phyloP scores from a whole-genome alignment of 139 green algal species.

The Yamagishiella unicocca region DNA sequence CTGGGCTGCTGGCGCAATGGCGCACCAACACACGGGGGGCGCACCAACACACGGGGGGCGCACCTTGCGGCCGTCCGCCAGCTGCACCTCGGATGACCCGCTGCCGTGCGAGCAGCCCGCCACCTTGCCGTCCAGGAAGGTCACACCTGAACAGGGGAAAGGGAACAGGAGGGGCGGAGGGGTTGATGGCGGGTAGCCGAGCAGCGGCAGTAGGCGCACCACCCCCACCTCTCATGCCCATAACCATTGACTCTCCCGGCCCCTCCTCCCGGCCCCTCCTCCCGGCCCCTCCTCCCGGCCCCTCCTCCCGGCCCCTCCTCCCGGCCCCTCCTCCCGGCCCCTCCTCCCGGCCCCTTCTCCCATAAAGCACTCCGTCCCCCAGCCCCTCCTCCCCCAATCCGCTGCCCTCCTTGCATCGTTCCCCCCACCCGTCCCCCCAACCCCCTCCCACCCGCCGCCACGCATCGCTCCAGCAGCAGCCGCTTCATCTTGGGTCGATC shows the following conservation, averaged over 20 bases:
- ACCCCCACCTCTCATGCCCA: no score
- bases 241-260: no score
- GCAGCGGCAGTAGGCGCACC: no score
- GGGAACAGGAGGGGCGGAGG: not conserved
- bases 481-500: slow-evolving; percentile 93
- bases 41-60: not conserved
- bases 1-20: no score
- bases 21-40: not conserved
- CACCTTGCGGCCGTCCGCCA: slow-evolving; percentile 51
- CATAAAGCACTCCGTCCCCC: not conserved
- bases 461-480: slow-evolving; percentile 86
- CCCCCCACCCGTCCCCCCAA: not conserved
- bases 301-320: no score
- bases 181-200: no score
- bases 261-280: no score
- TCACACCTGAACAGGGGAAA: slow-evolving; percentile 46
- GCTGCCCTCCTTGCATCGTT: not conserved
- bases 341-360: no score
- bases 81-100: slow-evolving; percentile 71
- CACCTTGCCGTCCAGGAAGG: slow-evolving; percentile 73
- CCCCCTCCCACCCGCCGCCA: slow-evolving; percentile 64
- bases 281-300: no score
- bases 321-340: no score
- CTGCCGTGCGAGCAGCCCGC: slow-evolving; percentile 73
- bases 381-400: no score